Base-by-base conservation (phyloP, 73 alveolate species). In the Stentor roeselii region DNA sequence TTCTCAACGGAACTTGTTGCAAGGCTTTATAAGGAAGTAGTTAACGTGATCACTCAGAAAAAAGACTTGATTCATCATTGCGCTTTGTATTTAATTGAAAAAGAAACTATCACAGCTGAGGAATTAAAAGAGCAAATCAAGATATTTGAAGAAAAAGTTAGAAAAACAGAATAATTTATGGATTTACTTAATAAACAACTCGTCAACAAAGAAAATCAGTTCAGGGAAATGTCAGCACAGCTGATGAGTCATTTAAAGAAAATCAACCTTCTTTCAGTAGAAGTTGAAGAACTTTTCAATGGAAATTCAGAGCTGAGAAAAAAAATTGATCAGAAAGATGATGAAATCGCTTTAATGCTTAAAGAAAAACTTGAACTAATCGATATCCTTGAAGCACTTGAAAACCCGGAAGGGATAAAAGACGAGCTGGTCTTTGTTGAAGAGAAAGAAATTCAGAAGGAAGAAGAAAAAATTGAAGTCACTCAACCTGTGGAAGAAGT, bases 1-100 rank as follows among this genome's bases (percentile, higher is more conserved):
- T 93, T 87, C 74, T 96, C 88, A n/a, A 90, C 92, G 61, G 80
- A 90, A 67, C 87, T 94, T 2, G 78, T 94, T 38, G 95, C 92
- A 36, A 94, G 76, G 80, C 3, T 27, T 58, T 92, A 86, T 60
- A 87, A 94, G 2, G 85, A 97, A 86, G 98, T 94, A 4, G 82
- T 74, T 36, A 37, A 78, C 34, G 82, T 92, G 32, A 83, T 94
- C 21, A 59, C 59, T 61, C 39, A 61, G 4, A 92, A 86, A 40
- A 95, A 92, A 82, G 74, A 78, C 21, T 89, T 90, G 76, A 60
- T 94, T 3, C 78, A 92, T 60, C 86, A 87, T 11, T 80, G 92
- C 3, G 90, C 96, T 0, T 88, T 86, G 0, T 84, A 61, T 35
- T 86, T 88, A 60, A 89, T 88, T 3, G 89, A 78, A 60, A 88